phyloP scores from a whole-genome alignment of 2,329 filamentous ascomycete species.

The Venturia pyrina region DNA sequence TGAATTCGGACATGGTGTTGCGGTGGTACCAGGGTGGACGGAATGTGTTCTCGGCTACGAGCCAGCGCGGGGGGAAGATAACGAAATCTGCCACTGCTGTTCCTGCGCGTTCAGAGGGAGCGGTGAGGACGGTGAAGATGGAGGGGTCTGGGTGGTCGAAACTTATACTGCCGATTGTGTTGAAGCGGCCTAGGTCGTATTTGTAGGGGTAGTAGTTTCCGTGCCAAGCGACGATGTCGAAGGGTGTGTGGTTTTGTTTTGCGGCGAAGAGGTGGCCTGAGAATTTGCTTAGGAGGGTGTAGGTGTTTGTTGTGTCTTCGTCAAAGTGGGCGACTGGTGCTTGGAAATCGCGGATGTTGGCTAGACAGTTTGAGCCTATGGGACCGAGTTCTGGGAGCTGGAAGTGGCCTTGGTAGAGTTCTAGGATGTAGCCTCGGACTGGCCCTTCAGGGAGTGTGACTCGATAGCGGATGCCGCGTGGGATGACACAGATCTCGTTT shows the following conservation, averaged over 20 bases:
- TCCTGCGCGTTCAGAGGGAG: conserved; percentile 45
- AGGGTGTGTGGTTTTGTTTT: conserved; percentile 59
- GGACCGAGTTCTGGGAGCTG: conserved; percentile 61
- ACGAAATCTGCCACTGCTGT: conserved; percentile 58
- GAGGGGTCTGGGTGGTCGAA: conserved; percentile 71
- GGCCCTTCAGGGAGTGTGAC: conserved; percentile 54
- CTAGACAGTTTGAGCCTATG: conserved; percentile 64
- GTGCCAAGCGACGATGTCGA: conserved; percentile 73
- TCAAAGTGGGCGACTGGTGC: conserved; percentile 59
- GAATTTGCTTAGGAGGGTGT: conserved; percentile 54
- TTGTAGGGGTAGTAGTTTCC: conserved; percentile 74
- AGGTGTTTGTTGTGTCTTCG: conserved; percentile 34
- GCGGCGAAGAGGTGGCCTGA: conserved; percentile 57
- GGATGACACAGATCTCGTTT: conserved; percentile 68
- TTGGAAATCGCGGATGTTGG: conserved; percentile 67
- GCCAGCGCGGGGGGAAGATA: conserved; percentile 55
- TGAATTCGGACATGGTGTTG: conserved; percentile 57
- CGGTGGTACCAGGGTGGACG: conserved; percentile 55
- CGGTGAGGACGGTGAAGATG: conserved; percentile 61
- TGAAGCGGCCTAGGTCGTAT: conserved; percentile 71
- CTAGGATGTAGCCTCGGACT: conserved; percentile 63
- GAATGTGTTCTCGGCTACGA: conserved; percentile 51
- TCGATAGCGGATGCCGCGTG: conserved; percentile 62
- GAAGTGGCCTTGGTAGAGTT: conserved; percentile 65
- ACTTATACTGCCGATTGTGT: conserved; percentile 60